These are phyloP conservation scores for Wickerhamiella parazyma DNA, from an alignment of 805 yeast species.

Conservation along the genomic window DNA sequence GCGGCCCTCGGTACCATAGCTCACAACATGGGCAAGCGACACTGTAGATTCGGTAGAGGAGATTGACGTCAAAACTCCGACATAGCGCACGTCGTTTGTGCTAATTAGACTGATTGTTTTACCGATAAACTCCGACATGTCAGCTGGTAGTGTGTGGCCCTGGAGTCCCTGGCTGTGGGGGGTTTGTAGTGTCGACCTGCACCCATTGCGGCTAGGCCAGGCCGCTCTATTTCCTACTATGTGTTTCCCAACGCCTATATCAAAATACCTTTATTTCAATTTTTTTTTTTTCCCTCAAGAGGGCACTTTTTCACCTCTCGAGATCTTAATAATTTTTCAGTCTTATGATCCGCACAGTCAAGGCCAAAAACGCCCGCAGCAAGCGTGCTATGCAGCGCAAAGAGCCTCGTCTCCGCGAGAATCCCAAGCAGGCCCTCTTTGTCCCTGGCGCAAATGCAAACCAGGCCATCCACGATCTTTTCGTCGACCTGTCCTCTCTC, in stretches of 20 bases:
- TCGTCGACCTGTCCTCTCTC: conserved; percentile 76
- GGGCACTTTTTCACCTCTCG: background rate
- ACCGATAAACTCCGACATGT: conserved; percentile 87
- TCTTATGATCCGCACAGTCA: conserved; percentile 33
- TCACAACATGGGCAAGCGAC: conserved; percentile 62
- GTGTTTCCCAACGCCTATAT: too few species aligned
- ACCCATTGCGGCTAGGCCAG: too few species aligned
- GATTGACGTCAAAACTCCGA: conserved; percentile 75
- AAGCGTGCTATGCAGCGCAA: conserved; percentile 85
- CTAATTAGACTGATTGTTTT: conserved; percentile 73
- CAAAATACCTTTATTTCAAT: too few species aligned
- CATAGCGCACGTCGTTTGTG: conserved; percentile 68
- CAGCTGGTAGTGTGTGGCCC: too few species aligned
- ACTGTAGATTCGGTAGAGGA: conserved; percentile 87
- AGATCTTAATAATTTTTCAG: too few species aligned
- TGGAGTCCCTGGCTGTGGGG: too few species aligned
- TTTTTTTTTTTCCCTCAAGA: background rate
- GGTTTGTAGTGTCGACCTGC: too few species aligned
- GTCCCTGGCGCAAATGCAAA: conserved; percentile 78
- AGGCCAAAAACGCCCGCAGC: conserved; percentile 90
- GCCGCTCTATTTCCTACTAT: too few species aligned
- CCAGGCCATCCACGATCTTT: conserved; percentile 71
- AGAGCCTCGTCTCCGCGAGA: conserved; percentile 80
- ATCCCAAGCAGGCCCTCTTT: conserved; percentile 78
- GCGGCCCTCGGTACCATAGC: conserved; percentile 89